These are phyloP conservation scores for Amauroascus verrucosus DNA, from an alignment of 2,329 filamentous ascomycete genomes.

Conservation along the genomic window DNA sequence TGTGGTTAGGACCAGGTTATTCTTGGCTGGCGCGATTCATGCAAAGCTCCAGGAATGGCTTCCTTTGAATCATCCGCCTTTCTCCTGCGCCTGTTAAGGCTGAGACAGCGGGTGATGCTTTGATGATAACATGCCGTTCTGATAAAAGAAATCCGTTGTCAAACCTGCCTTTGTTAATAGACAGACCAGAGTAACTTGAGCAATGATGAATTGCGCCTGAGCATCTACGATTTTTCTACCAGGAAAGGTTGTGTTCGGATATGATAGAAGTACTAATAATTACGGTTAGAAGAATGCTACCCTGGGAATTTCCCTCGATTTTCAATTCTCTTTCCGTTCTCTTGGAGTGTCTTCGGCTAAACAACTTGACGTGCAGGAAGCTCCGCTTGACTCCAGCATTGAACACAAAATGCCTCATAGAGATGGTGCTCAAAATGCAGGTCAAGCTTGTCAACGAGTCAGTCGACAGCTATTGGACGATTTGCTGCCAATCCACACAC, in stretches of 20 bases:
- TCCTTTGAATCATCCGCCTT: background rate
- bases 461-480: background rate
- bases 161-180: too few species aligned
- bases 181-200: too few species aligned
- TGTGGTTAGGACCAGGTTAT: too few species aligned
- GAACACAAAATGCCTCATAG: slow-evolving; percentile 2
- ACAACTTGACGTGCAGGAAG: background rate
- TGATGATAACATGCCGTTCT: background rate
- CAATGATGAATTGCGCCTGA: too few species aligned
- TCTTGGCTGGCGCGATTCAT: slow-evolving; percentile 1
- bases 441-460: background rate
- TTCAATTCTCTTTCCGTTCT: background rate
- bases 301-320: background rate
- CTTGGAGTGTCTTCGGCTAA: background rate
- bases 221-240: too few species aligned
- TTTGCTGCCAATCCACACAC: background rate
- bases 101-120: background rate
- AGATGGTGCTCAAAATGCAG: background rate
- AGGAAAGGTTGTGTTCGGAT: too few species aligned
- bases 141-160: background rate
- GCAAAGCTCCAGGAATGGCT: background rate
- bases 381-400: background rate
- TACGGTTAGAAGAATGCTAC: background rate
- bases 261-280: too few species aligned
- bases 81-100: background rate